Evolutionary conservation across 2,329 filamentous ascomycete genomes (phyloP).

Genomic region (Zasmidium cellare): DNA sequence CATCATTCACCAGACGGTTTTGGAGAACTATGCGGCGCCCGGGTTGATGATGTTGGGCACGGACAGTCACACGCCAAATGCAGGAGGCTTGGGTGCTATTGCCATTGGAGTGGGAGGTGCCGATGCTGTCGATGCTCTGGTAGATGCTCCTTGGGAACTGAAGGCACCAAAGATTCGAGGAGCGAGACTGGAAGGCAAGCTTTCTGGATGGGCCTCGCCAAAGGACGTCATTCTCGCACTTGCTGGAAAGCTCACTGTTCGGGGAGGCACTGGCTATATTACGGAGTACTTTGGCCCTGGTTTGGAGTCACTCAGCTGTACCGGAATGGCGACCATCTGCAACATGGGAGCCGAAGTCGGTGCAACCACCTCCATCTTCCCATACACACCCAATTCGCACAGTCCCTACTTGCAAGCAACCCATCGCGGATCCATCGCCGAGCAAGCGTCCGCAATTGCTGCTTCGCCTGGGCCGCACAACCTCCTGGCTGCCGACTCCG

Average conservation of each 20-base stretch:
- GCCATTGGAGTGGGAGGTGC: constrained; percentile 97
- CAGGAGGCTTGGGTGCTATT: constrained; percentile 88
- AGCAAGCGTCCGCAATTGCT: constrained; percentile 64
- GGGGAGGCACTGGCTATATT: constrained; percentile 87
- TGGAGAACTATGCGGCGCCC: constrained; percentile 97
- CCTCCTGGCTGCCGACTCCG: constrained; percentile 74
- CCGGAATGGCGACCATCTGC: constrained; percentile 87
- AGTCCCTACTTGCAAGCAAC: constrained; percentile 85
- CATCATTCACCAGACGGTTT: constrained; percentile 95
- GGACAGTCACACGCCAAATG: constrained; percentile 95
- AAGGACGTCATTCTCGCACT: constrained; percentile 94
- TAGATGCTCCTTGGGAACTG: constrained; percentile 95
- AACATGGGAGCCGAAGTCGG: constrained; percentile 80
- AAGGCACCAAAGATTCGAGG: constrained; percentile 91
- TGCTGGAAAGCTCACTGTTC: constrained; percentile 83
- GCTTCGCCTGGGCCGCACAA: constrained; percentile 59
- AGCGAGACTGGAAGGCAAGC: constrained; percentile 77
- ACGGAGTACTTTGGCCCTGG: constrained; percentile 79
- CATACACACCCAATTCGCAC: constrained; percentile 77
- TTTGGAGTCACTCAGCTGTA: constrained; percentile 83
- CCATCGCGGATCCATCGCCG: constrained; percentile 69
- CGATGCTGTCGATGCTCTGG: constrained; percentile 93
- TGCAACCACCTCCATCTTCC: constrained; percentile 94
- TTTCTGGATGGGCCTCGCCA: constrained; percentile 87
- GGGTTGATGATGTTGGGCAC: constrained; percentile 99